These are phyloP conservation scores for Marasmius fiardii DNA, from an alignment of 1,284 basidiomycete genomes.

Conservation along the genomic window DNA sequence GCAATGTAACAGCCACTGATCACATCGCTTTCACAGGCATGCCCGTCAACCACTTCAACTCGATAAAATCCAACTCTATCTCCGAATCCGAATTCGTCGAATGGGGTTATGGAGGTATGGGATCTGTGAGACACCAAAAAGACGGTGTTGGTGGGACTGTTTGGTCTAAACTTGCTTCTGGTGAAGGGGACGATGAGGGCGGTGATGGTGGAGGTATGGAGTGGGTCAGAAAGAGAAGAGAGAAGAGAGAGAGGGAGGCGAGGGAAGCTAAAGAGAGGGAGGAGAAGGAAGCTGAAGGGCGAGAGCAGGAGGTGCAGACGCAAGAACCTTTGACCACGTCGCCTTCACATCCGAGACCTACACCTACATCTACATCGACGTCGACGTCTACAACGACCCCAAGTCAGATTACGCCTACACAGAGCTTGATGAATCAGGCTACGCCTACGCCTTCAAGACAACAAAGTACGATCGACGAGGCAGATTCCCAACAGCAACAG, in stretches of 20 bases:
- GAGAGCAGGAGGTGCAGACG: constrained; percentile 20
- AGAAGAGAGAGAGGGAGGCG: constrained; percentile 39
- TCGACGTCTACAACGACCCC: too few species aligned
- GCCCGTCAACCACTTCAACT: neutral
- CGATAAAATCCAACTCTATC: neutral
- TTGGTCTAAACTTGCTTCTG: constrained; percentile 35
- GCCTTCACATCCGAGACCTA: neutral
- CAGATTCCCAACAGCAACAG: constrained; percentile 27
- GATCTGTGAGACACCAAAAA: constrained; percentile 49
- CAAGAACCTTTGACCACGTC: constrained; percentile 10
- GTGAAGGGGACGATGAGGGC: constrained; percentile 28
- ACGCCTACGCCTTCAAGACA: neutral
- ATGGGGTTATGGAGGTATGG: constrained; percentile 86
- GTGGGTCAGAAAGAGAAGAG: constrained; percentile 61
- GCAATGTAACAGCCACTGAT: too few species aligned
- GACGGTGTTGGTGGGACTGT: constrained; percentile 26
- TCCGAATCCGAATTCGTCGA: constrained; percentile 75
- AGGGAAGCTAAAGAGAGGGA: constrained; percentile 38
- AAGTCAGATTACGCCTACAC: too few species aligned
- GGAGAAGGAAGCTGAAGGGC: constrained; percentile 17
- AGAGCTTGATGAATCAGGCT: neutral
- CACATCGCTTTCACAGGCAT: neutral
- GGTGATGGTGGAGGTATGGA: constrained; percentile 75
- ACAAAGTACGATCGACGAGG: constrained; percentile 3
- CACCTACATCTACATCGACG: neutral